Evolutionary conservation across 768 basidiomycete species (phyloP), one percentile per base, ranked within the genome.

Genomic region (Termitomyces bulborhizus): DNA sequence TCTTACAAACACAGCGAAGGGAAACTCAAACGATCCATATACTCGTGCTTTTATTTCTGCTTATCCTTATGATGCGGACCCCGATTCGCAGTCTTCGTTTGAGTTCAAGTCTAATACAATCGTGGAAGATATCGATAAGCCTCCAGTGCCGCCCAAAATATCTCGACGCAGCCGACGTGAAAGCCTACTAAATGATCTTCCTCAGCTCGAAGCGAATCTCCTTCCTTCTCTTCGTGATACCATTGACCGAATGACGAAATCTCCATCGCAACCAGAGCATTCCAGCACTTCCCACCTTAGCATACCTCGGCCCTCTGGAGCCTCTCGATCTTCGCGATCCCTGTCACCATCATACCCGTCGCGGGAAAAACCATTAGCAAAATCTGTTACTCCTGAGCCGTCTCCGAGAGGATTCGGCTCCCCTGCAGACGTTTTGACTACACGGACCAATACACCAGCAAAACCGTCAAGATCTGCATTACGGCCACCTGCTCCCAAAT

Each of bases 171-270:
- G 59, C 6, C 70, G 68, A 52, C 69, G 70, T 36, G 68, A 72
- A 59, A 81, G 77, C 58, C 71, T 79, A 51, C 67, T 81, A 16
- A 73, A 69, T 11, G 81, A 81, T 50, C 68, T 88, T 4, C 81
- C 84, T 6, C 71, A 83, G 27, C 65, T 88, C 31, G 87, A 90
- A 58, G 71, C 80, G 0, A 80, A 86, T 27, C 72, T 90, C 4
- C 66, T 90, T 37, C 88, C 88, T 8, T 84, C 86, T 16, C 71
- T 90, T 36, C 76, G 81, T 41, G 87, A 89, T 54, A 90, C 88
- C 0, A 77, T 90, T 37, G 79, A 85, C 60, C 79, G 81, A 45
- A 90, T 90, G 88, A 90, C 88, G 2, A 72, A 77, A 50, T 71
- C 76, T 13, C 79, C 81, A 1, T 73, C 73, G 40, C 68, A 68